phyloP scores from a whole-genome alignment of 2,329 filamentous ascomycete species.

The Parafenestella ontariensis region DNA sequence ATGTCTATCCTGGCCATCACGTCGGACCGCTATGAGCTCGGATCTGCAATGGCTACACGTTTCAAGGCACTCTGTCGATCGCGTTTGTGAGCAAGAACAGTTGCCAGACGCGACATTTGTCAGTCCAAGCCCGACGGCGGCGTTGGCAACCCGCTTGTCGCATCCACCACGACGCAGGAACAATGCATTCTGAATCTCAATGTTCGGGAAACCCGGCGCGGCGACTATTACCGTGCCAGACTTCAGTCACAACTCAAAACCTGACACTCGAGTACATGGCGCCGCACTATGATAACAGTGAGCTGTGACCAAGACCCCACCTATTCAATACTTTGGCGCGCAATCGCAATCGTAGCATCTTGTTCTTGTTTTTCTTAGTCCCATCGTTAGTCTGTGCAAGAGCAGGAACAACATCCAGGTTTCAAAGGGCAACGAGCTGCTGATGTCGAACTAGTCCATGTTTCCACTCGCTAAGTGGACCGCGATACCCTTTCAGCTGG shows the following conservation, averaged over 20 bases:
- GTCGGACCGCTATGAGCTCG: neutral
- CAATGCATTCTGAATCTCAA: neutral
- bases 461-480: neutral
- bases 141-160: neutral
- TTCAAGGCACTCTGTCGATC: too few species aligned
- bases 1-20: neutral
- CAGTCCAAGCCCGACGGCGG: neutral
- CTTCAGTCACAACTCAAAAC: too few species aligned
- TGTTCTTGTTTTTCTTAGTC: neutral
- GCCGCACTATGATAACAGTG: neutral
- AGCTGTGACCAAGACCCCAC: neutral
- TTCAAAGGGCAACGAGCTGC: neutral
- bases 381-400: neutral
- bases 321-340: constrained; percentile 1
- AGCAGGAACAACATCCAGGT: neutral
- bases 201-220: neutral
- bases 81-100: neutral
- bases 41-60: neutral
- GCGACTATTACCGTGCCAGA: neutral
- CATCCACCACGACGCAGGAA: neutral
- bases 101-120: neutral
- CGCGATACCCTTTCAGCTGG: too few species aligned
- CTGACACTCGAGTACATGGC: too few species aligned
- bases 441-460: neutral
- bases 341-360: neutral